Conservation (phyloP, 2,329 filamentous ascomycete genomes). For the Colletotrichum neosansevieriae region DNA sequence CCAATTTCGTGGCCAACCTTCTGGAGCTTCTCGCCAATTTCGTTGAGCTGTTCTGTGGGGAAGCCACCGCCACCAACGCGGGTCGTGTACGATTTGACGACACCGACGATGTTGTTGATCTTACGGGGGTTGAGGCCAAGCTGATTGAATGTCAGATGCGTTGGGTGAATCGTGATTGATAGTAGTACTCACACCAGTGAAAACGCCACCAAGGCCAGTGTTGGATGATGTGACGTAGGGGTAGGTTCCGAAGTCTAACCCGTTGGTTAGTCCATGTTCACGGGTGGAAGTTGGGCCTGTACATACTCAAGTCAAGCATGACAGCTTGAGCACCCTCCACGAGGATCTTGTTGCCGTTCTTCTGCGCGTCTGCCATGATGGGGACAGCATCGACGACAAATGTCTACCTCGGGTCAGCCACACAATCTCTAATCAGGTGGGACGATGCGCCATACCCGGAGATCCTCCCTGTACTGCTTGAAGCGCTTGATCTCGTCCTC, state of each 20-base stretch:
- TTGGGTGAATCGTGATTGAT: neutral
- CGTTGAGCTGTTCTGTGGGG: slow-evolving; percentile 69
- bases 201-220: slow-evolving; percentile 41
- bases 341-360: slow-evolving; percentile 69
- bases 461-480: slow-evolving; percentile 39
- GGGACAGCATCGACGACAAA: slow-evolving; percentile 77
- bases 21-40: slow-evolving; percentile 60
- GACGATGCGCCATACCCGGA: neutral
- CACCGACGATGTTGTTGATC: slow-evolving; percentile 71
- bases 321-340: slow-evolving; percentile 75
- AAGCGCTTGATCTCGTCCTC: slow-evolving; percentile 71
- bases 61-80: slow-evolving; percentile 73
- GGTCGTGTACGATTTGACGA: slow-evolving; percentile 78
- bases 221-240: slow-evolving; percentile 51
- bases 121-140: slow-evolving; percentile 71
- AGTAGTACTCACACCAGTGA: slow-evolving; percentile 27
- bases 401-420: slow-evolving; percentile 1
- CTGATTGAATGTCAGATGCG: neutral
- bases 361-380: slow-evolving; percentile 72
- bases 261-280: too few species aligned
- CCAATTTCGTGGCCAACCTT: slow-evolving; percentile 54
- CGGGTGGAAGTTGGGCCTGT: rapidly evolving
- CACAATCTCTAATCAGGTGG: neutral
- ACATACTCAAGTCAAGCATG: slow-evolving; percentile 67
- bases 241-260: slow-evolving; percentile 64